These are phyloP conservation scores for Candida tibetensis DNA, from an alignment of 805 yeast genomes.

Conservation along the genomic window DNA sequence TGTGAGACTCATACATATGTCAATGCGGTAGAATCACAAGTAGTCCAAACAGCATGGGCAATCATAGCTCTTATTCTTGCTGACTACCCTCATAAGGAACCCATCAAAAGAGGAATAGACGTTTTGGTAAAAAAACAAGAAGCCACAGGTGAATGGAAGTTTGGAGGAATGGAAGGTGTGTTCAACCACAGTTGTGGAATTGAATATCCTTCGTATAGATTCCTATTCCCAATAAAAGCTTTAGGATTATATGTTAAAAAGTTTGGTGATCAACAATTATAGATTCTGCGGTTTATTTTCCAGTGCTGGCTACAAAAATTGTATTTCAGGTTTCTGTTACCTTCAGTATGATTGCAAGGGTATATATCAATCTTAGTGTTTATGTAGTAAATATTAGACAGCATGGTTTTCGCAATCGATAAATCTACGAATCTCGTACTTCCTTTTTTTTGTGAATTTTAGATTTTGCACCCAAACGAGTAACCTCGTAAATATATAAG, in stretches of 20 bases:
- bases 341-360: too few relatives aligned
- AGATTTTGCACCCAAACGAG: too few relatives aligned
- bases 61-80: slow-evolving; percentile 78
- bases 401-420: too few relatives aligned
- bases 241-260: slow-evolving; percentile 61
- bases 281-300: neutral
- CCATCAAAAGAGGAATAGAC: slow-evolving; percentile 61
- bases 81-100: slow-evolving; percentile 65
- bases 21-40: slow-evolving; percentile 57
- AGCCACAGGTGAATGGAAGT: slow-evolving; percentile 78
- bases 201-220: slow-evolving; percentile 92
- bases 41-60: slow-evolving; percentile 94
- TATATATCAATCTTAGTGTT: too few relatives aligned
- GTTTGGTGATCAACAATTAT: slow-evolving; percentile 19
- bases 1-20: slow-evolving; percentile 80
- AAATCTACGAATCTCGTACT: too few relatives aligned
- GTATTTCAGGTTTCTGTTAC: neutral
- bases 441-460: too few relatives aligned
- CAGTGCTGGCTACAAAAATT: neutral
- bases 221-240: slow-evolving; percentile 88
- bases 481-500: too few relatives aligned
- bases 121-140: slow-evolving; percentile 66
- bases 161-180: slow-evolving; percentile 89
- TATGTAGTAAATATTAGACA: too few relatives aligned
- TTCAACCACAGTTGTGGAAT: slow-evolving; percentile 90